Percentiles rank a stretch among this genome's conserved stretches.
Conservation (phyloP, 805 yeast genomes). For the Myxozyma neotropica region DNA sequence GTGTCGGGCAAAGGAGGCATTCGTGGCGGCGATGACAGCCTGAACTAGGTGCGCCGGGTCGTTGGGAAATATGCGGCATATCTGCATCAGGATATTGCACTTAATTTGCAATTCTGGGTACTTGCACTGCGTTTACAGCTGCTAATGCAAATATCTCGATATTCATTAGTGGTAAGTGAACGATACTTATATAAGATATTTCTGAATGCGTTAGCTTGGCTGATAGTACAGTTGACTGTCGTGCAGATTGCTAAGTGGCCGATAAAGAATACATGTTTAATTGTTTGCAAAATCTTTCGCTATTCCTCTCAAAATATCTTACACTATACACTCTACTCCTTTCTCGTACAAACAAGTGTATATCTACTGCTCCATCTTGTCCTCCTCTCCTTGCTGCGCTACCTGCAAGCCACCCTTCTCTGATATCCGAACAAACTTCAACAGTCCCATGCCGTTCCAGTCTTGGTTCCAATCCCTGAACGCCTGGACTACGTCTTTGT, state of each 20-base stretch:
- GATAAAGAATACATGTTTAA: too few relatives aligned
- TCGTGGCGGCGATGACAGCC: neutral
- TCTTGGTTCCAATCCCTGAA: slow-evolving; percentile 81
- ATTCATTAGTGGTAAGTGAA: too few relatives aligned
- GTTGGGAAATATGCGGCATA: neutral
- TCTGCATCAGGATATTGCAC: too few relatives aligned
- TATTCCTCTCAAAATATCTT: too few relatives aligned
- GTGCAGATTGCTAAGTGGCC: too few relatives aligned
- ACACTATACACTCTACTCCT: neutral
- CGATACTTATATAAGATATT: too few relatives aligned
- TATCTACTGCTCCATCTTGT: neutral
- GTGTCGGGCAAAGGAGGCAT: neutral
- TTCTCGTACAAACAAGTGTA: neutral
- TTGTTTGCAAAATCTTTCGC: too few relatives aligned
- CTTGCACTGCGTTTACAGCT: too few relatives aligned
- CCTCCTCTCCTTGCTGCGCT: neutral
- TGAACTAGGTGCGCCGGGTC: neutral
- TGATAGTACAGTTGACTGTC: too few relatives aligned
- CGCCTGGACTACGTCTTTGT: slow-evolving; percentile 57
- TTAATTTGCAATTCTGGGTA: too few relatives aligned
- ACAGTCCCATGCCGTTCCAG: slow-evolving; percentile 69
- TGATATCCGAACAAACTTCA: slow-evolving; percentile 52
- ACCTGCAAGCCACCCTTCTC: slow-evolving; percentile 31
- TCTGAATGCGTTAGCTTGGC: too few relatives aligned
- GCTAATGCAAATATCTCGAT: too few relatives aligned